Base-by-base conservation (phyloP, 2,329 filamentous ascomycete species). In the Aspergillus fijiensis region DNA sequence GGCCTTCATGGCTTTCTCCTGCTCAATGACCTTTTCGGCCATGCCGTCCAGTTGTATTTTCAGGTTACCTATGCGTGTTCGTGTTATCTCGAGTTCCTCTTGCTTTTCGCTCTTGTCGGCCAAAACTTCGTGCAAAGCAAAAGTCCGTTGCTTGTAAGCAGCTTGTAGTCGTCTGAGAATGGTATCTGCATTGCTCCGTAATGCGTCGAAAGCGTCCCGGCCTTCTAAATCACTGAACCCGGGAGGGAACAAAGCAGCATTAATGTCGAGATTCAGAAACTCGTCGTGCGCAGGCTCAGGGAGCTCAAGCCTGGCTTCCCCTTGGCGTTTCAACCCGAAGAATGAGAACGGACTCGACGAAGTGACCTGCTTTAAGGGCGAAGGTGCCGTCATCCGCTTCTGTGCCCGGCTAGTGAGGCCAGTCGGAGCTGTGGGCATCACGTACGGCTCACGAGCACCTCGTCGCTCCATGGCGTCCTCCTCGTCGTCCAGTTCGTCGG, bases 31-130 rank as follows among this genome's bases (percentile, higher is more conserved):
- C 61, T 81, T 80, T 35, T 79, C 79, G 5, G 84, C 83, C 79
- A 87, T 84, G 42, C 83, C 83, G 69, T 87, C 82, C 21, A 88
- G 76, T 70, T 88, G 86, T 63, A 82, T 77, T 72, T 87, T 87
- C 56, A 87, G 74, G 65, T 86, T 82, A 42, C 80, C 77, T 14
- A 83, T 79, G 7, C 85, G 79, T 45, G 83, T 85, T 35, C 85
- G 80, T 14, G 84, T 81, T 65, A 87, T 85, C 61, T 86, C 84
- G 0, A 85, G 77, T 69, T 88, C 86, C 63, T 87, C 85, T n/a
- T 80, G 77, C 65, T 85, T 82, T 11, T 82, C 82, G 55, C 80
- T 82, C 60, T 85, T 82, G 65, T 86, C 84, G 4, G 81, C 82
- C 39, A 80, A 74, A 3, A 80, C 77, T 61, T 83, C 79, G 45